These are phyloP conservation scores for Jaenimonas drosophilae DNA, from an alignment of 208 protist species.

Conservation along the genomic window DNA sequence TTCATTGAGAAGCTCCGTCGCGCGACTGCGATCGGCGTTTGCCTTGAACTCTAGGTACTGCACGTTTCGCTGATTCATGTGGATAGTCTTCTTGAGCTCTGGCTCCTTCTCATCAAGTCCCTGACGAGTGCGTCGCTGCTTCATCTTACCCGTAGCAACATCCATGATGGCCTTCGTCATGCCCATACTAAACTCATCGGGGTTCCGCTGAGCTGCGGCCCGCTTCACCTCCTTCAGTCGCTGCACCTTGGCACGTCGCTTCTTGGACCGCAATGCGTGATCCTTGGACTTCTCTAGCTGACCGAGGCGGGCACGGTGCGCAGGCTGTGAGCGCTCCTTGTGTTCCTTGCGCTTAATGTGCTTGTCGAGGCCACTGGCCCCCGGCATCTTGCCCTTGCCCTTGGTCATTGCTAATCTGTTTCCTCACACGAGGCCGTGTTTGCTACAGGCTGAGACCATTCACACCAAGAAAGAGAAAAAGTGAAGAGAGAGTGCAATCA, in stretches of 20 bases:
- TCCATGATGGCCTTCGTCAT: slow-evolving; percentile 90
- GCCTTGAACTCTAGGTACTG: slow-evolving; percentile 84
- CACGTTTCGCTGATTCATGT: slow-evolving; percentile 63
- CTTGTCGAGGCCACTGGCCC: slow-evolving; percentile 71
- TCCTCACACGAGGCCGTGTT: not conserved
- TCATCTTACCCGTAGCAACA: slow-evolving; percentile 74
- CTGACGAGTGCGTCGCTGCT: slow-evolving; percentile 20
- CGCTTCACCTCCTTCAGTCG: slow-evolving; percentile 70
- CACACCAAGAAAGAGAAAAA: too few species aligned
- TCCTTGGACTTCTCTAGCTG: slow-evolving; percentile 93
- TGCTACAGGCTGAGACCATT: too few species aligned
- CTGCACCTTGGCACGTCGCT: slow-evolving; percentile 66
- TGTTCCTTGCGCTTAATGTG: slow-evolving; percentile 85
- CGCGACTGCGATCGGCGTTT: slow-evolving; percentile 39
- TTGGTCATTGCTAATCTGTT: slow-evolving; percentile 48
- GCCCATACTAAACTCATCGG: slow-evolving; percentile 91
- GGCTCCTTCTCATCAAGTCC: slow-evolving; percentile 28
- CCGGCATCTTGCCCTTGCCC: slow-evolving; percentile 80
- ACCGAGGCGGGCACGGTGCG: slow-evolving; percentile 68
- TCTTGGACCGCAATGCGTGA: slow-evolving; percentile 76
- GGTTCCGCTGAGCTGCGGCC: slow-evolving; percentile 83
- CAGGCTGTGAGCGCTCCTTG: slow-evolving; percentile 84
- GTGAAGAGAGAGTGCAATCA: too few species aligned
- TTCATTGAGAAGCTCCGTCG: slow-evolving; percentile 69
- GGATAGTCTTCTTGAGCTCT: slow-evolving; percentile 50